Evolutionary conservation across 2,329 filamentous ascomycete species (phyloP).

Genomic region (Fusarium veterinarium): DNA sequence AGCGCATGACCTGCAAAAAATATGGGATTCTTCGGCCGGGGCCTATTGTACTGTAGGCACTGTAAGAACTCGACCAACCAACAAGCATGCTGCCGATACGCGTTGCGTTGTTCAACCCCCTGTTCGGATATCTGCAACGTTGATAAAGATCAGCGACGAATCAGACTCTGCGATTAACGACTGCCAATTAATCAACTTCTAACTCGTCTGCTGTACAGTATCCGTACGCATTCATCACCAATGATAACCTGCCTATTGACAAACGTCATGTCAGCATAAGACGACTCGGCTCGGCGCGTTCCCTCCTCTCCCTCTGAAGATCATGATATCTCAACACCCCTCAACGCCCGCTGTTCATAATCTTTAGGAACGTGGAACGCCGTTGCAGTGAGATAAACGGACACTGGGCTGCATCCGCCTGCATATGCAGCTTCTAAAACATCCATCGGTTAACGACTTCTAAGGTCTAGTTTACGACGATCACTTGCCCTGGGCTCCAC

Average conservation of each 20-base stretch:
- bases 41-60: not conserved
- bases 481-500: constrained; percentile 14
- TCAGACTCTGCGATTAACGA: not conserved
- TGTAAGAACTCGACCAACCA: constrained; percentile 4
- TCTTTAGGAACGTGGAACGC: constrained; percentile 16
- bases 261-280: constrained; percentile 2
- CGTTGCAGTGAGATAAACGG: constrained; percentile 11
- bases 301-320: constrained; percentile 19
- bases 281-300: constrained; percentile 34
- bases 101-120: not conserved
- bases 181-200: constrained; percentile 14
- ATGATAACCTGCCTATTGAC: not conserved
- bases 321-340: constrained; percentile 21
- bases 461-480: constrained; percentile 13
- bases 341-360: not conserved
- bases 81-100: not conserved
- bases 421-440: constrained; percentile 11
- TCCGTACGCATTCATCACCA: not conserved
- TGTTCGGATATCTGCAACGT: constrained; percentile 8
- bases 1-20: constrained; percentile 17
- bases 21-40: not conserved
- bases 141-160: constrained; percentile 3
- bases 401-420: constrained; percentile 4
- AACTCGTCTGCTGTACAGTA: constrained; percentile 3
- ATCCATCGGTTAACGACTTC: constrained; percentile 5